Base-by-base conservation (phyloP, 2,329 filamentous ascomycete genomes). In the Monascus ruber region DNA sequence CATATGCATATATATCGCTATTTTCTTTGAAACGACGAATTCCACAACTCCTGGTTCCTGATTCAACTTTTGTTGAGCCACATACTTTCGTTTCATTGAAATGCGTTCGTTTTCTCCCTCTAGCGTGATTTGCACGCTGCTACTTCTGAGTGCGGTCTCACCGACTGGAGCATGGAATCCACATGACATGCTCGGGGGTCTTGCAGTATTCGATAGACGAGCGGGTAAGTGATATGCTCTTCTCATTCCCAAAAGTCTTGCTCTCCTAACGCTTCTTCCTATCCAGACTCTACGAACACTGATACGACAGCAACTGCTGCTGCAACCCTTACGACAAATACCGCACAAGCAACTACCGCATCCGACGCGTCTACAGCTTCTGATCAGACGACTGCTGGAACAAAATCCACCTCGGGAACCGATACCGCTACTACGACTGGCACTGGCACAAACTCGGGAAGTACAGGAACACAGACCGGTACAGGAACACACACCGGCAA, bases 31-130 rank as follows among this genome's bases (percentile, higher is more conserved):
- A 17, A 17, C 17, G 17, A 17, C 17, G n/a, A 17, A 17, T 17
- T 17, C 17, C 2, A 3, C 17, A 3, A 17, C 3, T 17, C 17
- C 17, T 17, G 3, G 17, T 17, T 17, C 17, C 17, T 17, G 17
- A 17, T 17, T 17, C 17, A 3, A 17, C 17, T 17, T 17, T 17
- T 17, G 17, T 17, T 27, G 31, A 38, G 34, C 42, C 37, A 42
- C 36, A 33, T 36, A 25, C 24, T 34, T 10, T 28, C 31, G 31
- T 29, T 31, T 33, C 26, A 39, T 34, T 35, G 41, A 25, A 35
- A 65, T 65, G 62, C 59, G 58, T 42, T 53, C 49, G 33, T 42
- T 53, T 31, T 45, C 38, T 17, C 41, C 59, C 31, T 41, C 60
- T 36, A 53, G 49, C 25, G 26, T 64, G 35, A 40, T 65, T 31